phyloP scores from a whole-genome alignment of 2,329 filamentous ascomycete genomes.

The Zelopaecilomyces penicillatus region DNA sequence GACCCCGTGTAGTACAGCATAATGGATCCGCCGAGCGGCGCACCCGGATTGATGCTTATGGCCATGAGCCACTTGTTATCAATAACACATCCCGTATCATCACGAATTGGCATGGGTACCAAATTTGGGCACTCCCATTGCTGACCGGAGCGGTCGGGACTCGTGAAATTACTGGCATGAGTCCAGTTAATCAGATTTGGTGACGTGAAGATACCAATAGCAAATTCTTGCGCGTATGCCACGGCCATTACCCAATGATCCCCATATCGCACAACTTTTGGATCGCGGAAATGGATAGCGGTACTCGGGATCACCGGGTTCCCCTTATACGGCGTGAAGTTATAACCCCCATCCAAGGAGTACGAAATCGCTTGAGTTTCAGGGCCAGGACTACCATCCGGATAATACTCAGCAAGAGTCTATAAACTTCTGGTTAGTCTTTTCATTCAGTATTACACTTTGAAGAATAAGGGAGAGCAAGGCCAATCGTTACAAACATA shows the following conservation, averaged over 20 bases:
- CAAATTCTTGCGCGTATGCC: constrained; percentile 42
- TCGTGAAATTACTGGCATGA: constrained; percentile 42
- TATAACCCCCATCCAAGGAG: constrained; percentile 52
- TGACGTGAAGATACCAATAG: constrained; percentile 54
- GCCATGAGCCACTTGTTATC: constrained; percentile 33
- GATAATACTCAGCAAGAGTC: constrained; percentile 15
- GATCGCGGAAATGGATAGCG: constrained; percentile 53
- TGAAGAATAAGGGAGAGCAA: too few relatives aligned
- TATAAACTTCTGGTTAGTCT: constrained; percentile 3
- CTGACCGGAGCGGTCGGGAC: constrained; percentile 41
- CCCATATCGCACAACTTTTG: constrained; percentile 53
- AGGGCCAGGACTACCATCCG: constrained; percentile 6
- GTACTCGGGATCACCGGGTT: constrained; percentile 54
- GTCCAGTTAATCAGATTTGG: constrained; percentile 51
- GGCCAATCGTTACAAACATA: constrained; percentile 18
- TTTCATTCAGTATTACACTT: neutral
- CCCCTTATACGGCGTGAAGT: constrained; percentile 47
- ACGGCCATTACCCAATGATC: constrained; percentile 51
- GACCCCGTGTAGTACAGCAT: constrained; percentile 48
- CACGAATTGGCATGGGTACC: constrained; percentile 40
- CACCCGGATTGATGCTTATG: constrained; percentile 49
- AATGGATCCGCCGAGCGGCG: constrained; percentile 46
- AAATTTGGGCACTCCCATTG: constrained; percentile 60
- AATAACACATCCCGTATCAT: constrained; percentile 23
- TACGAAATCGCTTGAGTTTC: constrained; percentile 55